These are phyloP conservation scores for Amyloporia xantha DNA, from an alignment of 768 basidiomycete genomes.

Conservation along the genomic window DNA sequence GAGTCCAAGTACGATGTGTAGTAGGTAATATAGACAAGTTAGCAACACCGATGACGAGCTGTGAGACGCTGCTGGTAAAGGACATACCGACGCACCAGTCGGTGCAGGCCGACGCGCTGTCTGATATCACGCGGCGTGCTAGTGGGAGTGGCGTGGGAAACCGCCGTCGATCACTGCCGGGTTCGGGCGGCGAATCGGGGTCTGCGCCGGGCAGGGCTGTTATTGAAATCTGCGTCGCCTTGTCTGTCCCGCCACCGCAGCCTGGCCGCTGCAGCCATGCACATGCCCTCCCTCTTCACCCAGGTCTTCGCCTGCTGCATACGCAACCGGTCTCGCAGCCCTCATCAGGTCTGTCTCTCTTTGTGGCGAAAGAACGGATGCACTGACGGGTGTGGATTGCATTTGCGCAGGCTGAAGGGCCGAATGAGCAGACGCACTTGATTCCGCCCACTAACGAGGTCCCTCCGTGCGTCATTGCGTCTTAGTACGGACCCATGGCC, in stretches of 20 bases:
- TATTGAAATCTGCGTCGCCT: neutral
- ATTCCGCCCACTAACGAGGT: conserved; percentile 25
- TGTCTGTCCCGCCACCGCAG: neutral
- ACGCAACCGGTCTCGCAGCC: conserved; percentile 7
- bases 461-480: conserved; percentile 17
- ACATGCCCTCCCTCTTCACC: conserved; percentile 20
- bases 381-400: neutral
- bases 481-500: neutral
- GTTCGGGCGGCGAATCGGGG: neutral
- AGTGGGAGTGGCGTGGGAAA: neutral
- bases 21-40: too few relatives aligned
- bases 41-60: too few relatives aligned
- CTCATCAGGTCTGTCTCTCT: neutral
- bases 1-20: too few relatives aligned
- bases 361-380: neutral
- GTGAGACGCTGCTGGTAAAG: too few relatives aligned
- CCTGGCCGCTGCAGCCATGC: conserved; percentile 8
- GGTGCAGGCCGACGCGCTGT: neutral
- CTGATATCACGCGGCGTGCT: neutral
- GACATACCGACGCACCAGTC: too few relatives aligned
- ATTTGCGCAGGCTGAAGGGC: conserved; percentile 16
- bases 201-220: neutral
- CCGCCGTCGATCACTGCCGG: neutral
- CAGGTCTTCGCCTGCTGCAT: conserved; percentile 20
- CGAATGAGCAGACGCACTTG: conserved; percentile 27